Evolutionary conservation across 176 grass and related monocot species (phyloP), one percentile per base, ranked within the genome.

Genomic region (Lolium multiflorum): DNA sequence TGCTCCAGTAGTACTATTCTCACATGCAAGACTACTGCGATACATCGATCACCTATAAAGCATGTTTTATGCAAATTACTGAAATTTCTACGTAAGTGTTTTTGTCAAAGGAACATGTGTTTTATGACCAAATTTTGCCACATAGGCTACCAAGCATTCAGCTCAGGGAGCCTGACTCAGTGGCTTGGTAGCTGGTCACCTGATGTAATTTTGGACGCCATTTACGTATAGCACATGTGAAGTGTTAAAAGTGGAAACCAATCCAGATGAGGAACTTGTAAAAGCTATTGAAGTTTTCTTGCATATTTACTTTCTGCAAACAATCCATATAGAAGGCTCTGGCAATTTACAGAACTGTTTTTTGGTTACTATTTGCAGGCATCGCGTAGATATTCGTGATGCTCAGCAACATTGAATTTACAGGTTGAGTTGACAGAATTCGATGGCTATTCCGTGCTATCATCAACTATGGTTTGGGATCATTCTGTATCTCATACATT

Each of bases 381-480:
- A 70, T 82, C 43, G 51, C 43, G 3, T 82, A 86, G 65, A 59
- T 81, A 57, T 83, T 74, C 55, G 17, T 82, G 68, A 61, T 89
- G 70, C 75, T 89, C 66, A 83, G 35, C 52, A 18, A 77, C 17
- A 84, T 84, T 86, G 59, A 81, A 85, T 81, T 76, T 86, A 71
- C 93, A 98, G 96, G 81, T 98, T 17, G 93, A 95, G 76, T 55
- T 98, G 80, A 92, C 68, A 14, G 96, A 96, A 65, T 84, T 89
- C 78, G 84, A 68, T 89, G 92, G 88, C 61, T 94, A 80, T 88
- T 92, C 88, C 46, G 54, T 92, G 54, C 89, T 98, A 79, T 83
- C 92, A 80, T 89, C 90, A 82, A 98, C 93, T 65, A 73, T 98
- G n/a, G 83, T 95, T 86, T 98, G 96, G 96, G 96, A 98, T 85